Conservation (phyloP, 345 rosid genomes). For the Clausena lansium region DNA sequence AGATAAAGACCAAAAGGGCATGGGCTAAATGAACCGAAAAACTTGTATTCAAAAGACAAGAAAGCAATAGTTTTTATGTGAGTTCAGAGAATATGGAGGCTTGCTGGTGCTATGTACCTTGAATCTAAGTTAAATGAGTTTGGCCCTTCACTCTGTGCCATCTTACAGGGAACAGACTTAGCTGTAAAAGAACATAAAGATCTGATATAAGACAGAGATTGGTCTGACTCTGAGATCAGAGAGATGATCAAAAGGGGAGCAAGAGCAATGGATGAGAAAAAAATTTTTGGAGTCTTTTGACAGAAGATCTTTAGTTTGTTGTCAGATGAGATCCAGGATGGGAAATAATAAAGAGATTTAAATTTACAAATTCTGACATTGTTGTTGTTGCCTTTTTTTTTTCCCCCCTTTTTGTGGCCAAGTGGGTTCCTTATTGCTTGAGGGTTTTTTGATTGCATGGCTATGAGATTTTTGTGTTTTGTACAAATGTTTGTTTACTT, state of each 20-base stretch:
- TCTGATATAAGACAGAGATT: conserved; percentile 28
- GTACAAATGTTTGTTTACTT: not conserved
- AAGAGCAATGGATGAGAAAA: conserved; percentile 36
- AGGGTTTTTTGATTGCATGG: conserved; percentile 17
- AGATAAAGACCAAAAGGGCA: conserved; percentile 46
- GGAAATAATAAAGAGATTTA: conserved; percentile 27
- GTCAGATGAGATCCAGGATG: conserved; percentile 48
- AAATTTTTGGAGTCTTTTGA: conserved; percentile 26
- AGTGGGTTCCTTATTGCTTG: conserved; percentile 9
- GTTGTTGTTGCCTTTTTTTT: conserved; percentile 21
- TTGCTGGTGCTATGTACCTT: conserved; percentile 47
- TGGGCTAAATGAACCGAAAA: conserved; percentile 57
- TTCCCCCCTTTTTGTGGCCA: conserved; percentile 11
- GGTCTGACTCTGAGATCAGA: conserved; percentile 38
- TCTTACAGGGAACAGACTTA: conserved; percentile 38
- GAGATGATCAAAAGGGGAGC: conserved; percentile 12
- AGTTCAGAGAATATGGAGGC: conserved; percentile 53
- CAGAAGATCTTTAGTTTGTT: conserved; percentile 45
- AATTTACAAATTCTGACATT: conserved; percentile 36
- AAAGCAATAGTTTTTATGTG: conserved; percentile 39
- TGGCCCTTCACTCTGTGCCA: conserved; percentile 34
- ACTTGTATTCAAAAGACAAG: conserved; percentile 41
- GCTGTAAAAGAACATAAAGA: conserved; percentile 47
- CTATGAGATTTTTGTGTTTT: conserved; percentile 14
- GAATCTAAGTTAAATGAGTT: conserved; percentile 44